Evolutionary conservation across 306 rosid species (phyloP).

Genomic region (Sicyos baderoa): DNA sequence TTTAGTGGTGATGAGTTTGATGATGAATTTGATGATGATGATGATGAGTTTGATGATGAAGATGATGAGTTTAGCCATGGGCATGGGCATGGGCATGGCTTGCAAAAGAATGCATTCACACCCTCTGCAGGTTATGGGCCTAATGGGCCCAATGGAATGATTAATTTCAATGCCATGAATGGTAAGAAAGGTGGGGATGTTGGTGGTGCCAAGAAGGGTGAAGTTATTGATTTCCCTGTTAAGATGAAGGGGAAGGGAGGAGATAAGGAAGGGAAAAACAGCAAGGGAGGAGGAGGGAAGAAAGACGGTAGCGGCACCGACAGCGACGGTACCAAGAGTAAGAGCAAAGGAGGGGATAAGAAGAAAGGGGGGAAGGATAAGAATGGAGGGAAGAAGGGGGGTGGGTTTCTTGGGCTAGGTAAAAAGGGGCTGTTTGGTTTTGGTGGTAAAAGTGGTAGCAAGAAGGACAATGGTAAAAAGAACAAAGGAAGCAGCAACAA

Average conservation of each 20-base stretch:
- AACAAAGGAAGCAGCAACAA: conserved; percentile 17
- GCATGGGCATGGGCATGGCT: conserved; percentile 40
- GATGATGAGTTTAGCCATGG: conserved; percentile 42
- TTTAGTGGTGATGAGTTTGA: conserved; percentile 45
- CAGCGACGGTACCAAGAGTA: conserved; percentile 31
- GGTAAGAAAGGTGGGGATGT: conserved; percentile 39
- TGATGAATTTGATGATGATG: conserved; percentile 43
- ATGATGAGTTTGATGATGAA: conserved; percentile 26
- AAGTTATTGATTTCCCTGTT: conserved; percentile 48
- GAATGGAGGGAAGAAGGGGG: conserved; percentile 34
- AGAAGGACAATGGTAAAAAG: conserved; percentile 31
- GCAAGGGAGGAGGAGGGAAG: conserved; percentile 39
- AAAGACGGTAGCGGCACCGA: conserved; percentile 22
- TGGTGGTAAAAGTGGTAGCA: conserved; percentile 27
- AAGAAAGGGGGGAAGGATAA: conserved; percentile 36
- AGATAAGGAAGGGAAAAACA: conserved; percentile 39
- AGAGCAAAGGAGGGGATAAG: conserved; percentile 25
- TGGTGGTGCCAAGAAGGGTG: conserved; percentile 56
- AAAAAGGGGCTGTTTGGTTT: conserved; percentile 19
- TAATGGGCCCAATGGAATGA: conserved; percentile 30
- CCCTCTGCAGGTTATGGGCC: no score
- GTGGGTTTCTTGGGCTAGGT: conserved; percentile 23
- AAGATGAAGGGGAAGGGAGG: conserved; percentile 42
- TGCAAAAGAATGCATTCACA: conserved; percentile 23
- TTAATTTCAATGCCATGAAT: conserved; percentile 42